These are phyloP conservation scores for Backusella circina DNA, from an alignment of 192 early-diverging fungal species.

Conservation along the genomic window DNA sequence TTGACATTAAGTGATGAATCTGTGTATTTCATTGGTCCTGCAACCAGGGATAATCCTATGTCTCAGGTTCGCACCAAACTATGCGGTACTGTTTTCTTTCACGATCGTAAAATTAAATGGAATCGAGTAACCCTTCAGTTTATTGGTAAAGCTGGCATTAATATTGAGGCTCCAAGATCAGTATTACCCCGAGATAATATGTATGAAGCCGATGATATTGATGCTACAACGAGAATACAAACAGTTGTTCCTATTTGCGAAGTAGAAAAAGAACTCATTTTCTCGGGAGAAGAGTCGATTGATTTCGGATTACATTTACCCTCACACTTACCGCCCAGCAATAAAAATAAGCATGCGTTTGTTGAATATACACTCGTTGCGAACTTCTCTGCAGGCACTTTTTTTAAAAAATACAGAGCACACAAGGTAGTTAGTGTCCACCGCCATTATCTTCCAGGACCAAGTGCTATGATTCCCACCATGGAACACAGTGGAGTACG, in stretches of 20 bases:
- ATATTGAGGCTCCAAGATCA: slow-evolving; percentile 15
- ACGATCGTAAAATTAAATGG: slow-evolving; percentile 31
- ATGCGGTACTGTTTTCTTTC: slow-evolving; percentile 23
- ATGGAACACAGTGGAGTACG: slow-evolving; percentile 14
- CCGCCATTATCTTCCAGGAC: slow-evolving; percentile 33
- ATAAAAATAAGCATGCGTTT: slow-evolving; percentile 29
- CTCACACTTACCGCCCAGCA: slow-evolving; percentile 24
- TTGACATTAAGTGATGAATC: slow-evolving; percentile 4
- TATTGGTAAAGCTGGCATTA: slow-evolving; percentile 23
- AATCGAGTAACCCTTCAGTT: slow-evolving; percentile 30
- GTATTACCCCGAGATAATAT: not conserved
- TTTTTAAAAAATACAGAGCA: slow-evolving; percentile 31
- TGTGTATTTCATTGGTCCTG: slow-evolving; percentile 35
- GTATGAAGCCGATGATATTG: not conserved
- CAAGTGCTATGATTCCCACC: slow-evolving; percentile 34
- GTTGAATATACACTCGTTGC: slow-evolving; percentile 31
- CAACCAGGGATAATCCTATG: slow-evolving; percentile 30
- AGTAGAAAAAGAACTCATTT: slow-evolving; percentile 36
- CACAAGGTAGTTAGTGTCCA: slow-evolving; percentile 21
- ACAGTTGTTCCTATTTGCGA: slow-evolving; percentile 25
- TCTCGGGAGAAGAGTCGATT: slow-evolving; percentile 25
- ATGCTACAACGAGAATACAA: slow-evolving; percentile 11
- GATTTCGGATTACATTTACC: slow-evolving; percentile 36
- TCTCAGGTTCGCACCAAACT: slow-evolving; percentile 30
- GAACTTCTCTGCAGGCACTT: slow-evolving; percentile 31